Evolutionary conservation across 2,329 filamentous ascomycete species (phyloP), one percentile per base, ranked within the genome.

Genomic region (Alternaria brassicae): DNA sequence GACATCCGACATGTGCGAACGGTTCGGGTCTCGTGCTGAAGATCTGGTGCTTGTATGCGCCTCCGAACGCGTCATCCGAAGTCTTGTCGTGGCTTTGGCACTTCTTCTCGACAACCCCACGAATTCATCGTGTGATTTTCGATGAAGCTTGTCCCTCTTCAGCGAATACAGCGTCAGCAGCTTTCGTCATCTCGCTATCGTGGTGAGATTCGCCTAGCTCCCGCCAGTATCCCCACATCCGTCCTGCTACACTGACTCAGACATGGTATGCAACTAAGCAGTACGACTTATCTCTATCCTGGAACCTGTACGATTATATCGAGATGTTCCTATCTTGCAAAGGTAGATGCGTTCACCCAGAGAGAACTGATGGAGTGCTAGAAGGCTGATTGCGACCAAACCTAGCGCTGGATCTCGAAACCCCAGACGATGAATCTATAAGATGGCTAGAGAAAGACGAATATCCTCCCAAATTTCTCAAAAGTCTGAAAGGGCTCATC

Each of bases 1-100:
- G n/a, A 9, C n/a, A 4, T n/a, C 19, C 15, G 34, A 19, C 0
- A 10, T 10, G 9, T 39, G 8, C 36, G 10, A 39, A 32, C 49
- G 37, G 13, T 28, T 34, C 5, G 23, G 6, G 28, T 28, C 25
- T 50, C 44, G 50, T 51, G 36, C 28, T 34, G n/a, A 34, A 21
- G 15, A 25, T 27, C 39, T 42, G 42, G n/a, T 50, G 25, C 13
- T 37, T 30, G 37, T 41, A 53, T 30, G 55, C 53, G 58, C 52
- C 60, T 59, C 55, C 40, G 42, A 54, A 53, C 51, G 55, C 47
- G 50, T 59, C 55, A 58, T 32, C 13, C 40, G 19, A 23, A 39
- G 27, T 34, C 34, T 28, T 41, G 19, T 47, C 19, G 36, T 21
- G 17, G 17, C 4, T 19, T 21, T 39, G 36, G 27, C 36, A 23